A percentile compares a stretch with the other conserved stretches of the same genome.
Conservation (phyloP, 179 eudicot genomes). For the Amaranthus tricolor region DNA sequence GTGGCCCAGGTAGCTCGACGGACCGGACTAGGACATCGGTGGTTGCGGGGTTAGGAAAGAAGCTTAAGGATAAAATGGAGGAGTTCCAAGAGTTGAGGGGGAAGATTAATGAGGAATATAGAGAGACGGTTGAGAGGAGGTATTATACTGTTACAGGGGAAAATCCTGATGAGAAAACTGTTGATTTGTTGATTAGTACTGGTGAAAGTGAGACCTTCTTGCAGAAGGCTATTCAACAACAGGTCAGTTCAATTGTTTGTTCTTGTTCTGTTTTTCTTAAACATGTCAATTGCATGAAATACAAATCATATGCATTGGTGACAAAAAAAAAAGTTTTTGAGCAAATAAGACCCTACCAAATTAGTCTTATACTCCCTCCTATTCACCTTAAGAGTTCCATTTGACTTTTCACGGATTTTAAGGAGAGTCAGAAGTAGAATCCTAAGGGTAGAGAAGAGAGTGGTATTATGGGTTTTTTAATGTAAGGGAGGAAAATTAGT, state of each 20-base stretch:
- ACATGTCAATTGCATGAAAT: background rate
- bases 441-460: too few relatives aligned
- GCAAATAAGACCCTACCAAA: too few relatives aligned
- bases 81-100: conserved; percentile 52
- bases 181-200: conserved; percentile 56
- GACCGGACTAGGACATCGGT: conserved; percentile 67
- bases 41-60: conserved; percentile 63
- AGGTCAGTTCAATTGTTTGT: conserved; percentile 24
- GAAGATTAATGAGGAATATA: conserved; percentile 51
- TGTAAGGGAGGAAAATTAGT: too few relatives aligned
- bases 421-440: too few relatives aligned
- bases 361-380: too few relatives aligned
- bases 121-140: conserved; percentile 66
- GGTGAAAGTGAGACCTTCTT: conserved; percentile 74
- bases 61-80: conserved; percentile 61
- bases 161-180: conserved; percentile 55
- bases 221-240: conserved; percentile 80
- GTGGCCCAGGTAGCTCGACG: conserved; percentile 77
- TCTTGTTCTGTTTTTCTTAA: background rate
- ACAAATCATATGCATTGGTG: background rate
- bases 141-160: conserved; percentile 80
- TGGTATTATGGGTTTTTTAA: too few relatives aligned
- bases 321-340: too few relatives aligned
- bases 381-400: too few relatives aligned
- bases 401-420: too few relatives aligned